Base-by-base conservation (phyloP, 2,329 filamentous ascomycete species). In the Alternaria atra region DNA sequence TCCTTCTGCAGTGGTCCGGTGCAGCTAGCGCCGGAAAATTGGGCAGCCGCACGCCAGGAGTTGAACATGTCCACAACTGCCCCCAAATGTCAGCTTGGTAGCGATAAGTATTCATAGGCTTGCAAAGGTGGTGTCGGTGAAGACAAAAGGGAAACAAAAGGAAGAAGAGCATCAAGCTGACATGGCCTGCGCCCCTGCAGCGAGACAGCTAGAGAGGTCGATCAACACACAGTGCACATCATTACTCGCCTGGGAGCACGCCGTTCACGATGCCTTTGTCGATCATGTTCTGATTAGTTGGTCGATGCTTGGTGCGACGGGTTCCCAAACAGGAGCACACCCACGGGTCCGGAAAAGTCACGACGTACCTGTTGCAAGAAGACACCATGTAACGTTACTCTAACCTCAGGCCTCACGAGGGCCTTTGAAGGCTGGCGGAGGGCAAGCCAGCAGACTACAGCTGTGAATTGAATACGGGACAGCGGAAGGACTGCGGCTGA, bases 351-450 rank as follows among this genome's bases (percentile, higher is more conserved):
- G 55, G 56, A 59, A 48, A 47, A 39, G 23, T 35, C 20, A 50
- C 48, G 34, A 44, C 29, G 12, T 40, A 25, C 7, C 10, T 46
- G 40, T 32, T 37, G 52, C 5, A 32, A 35, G 34, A 27, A 46
- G 39, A 29, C 40, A 35, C 55, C 58, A 66, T 66, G 64, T 64
- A 62, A 66, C 64, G 61, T 64, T 61, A 62, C 61, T 30, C 54
- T 32, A 37, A 27, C 34, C 25, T 29, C 52, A 42, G 47, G 32
- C 20, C 27, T 48, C 27, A 27, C 35, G 43, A 46, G 50, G 39
- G 40, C 34, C 46, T 43, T 20, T 46, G 34, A 37, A 12, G 7
- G 10, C 10, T 35, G n/a, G 55, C 52, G 51, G 8, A 52, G 25
- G 37, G n/a, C n/a, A 15, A 42, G 58, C 40, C 47, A 52, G 30